phyloP scores from a whole-genome alignment of 345 rosid species.

The Gossypium longicalyx region DNA sequence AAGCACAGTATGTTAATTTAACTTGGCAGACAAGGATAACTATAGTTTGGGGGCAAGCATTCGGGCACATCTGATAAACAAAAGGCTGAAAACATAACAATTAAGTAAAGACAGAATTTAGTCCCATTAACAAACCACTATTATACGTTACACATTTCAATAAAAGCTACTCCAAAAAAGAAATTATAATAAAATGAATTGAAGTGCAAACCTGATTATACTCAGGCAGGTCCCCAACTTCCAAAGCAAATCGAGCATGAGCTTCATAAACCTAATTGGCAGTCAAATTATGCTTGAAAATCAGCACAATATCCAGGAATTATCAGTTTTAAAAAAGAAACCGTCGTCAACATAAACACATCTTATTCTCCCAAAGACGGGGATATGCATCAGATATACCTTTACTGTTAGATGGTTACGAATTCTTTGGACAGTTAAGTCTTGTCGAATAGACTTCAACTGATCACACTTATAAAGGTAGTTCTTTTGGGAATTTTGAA shows the following conservation, averaged over 20 bases:
- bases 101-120: not conserved
- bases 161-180: not conserved
- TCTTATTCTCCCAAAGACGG: not conserved
- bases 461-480: conserved; percentile 96
- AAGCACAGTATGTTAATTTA: not conserved
- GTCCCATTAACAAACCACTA: not conserved
- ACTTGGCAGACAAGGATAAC: not conserved
- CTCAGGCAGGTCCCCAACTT: conserved; percentile 87
- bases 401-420: conserved; percentile 77
- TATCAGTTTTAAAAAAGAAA: conserved; percentile 8
- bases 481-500: conserved; percentile 80
- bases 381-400: conserved; percentile 37
- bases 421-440: conserved; percentile 90
- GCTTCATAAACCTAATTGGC: conserved; percentile 87
- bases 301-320: not conserved
- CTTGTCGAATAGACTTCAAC: conserved; percentile 97
- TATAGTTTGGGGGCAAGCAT: not conserved
- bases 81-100: not conserved
- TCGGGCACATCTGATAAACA: not conserved
- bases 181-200: not conserved
- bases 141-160: not conserved
- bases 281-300: conserved; percentile 9
- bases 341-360: conserved; percentile 12
- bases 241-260: conserved; percentile 95
- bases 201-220: conserved; percentile 80